Evolutionary conservation across 2,329 filamentous ascomycete genomes (phyloP).

Genomic region (Chalara sp.): DNA sequence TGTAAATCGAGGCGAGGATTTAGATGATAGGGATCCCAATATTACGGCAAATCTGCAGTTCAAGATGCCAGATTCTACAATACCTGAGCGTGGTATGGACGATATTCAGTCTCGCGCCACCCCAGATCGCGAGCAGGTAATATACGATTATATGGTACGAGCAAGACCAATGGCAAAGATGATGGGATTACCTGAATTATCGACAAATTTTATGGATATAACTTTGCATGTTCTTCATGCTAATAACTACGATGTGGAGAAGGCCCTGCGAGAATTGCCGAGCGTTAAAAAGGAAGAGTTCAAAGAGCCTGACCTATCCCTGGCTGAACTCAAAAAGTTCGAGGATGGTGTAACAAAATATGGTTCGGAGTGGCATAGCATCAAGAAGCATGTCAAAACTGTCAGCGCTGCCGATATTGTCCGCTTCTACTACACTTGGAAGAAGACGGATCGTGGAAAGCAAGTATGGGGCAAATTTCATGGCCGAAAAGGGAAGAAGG

Average conservation of each 20-base stretch:
- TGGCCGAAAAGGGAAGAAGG: constrained; percentile 84
- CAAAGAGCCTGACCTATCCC: constrained; percentile 75
- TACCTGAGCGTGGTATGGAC: constrained; percentile 33
- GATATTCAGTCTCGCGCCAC: constrained; percentile 21
- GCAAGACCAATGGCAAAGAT: constrained; percentile 49
- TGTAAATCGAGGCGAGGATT: constrained; percentile 74
- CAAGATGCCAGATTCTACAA: constrained; percentile 58
- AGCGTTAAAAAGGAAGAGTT: constrained; percentile 64
- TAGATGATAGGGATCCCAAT: constrained; percentile 59
- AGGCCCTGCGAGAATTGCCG: constrained; percentile 63
- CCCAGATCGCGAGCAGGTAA: constrained; percentile 37
- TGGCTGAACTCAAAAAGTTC: constrained; percentile 79
- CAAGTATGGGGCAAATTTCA: constrained; percentile 88
- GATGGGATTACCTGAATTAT: constrained; percentile 65
- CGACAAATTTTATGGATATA: constrained; percentile 83
- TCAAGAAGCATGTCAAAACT: constrained; percentile 80
- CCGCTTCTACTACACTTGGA: constrained; percentile 96
- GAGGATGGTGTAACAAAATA: constrained; percentile 87
- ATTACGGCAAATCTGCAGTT: constrained; percentile 73
- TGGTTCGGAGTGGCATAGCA: constrained; percentile 79
- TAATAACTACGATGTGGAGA: constrained; percentile 63
- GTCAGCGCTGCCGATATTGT: constrained; percentile 75
- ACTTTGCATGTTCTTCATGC: constrained; percentile 68
- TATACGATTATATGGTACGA: constrained; percentile 67
- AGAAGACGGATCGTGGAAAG: constrained; percentile 80